phyloP scores from a whole-genome alignment of 75 land plant species.

The Pinus albicaulis region DNA sequence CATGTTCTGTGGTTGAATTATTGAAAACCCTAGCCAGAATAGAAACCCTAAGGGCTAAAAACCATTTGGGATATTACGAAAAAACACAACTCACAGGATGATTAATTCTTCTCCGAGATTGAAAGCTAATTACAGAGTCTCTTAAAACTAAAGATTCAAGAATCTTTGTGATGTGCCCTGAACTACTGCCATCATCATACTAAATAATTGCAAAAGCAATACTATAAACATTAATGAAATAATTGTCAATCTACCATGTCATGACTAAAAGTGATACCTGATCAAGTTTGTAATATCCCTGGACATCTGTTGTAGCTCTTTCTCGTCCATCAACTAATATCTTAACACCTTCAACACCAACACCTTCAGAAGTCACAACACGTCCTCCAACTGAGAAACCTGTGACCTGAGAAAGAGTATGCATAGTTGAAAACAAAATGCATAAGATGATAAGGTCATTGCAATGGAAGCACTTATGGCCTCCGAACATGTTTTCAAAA shows the following conservation, averaged over 20 bases:
- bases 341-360: conserved; percentile 73
- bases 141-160: neutral
- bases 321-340: conserved; percentile 75
- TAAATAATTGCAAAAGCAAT: neutral
- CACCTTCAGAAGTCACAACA: conserved; percentile 65
- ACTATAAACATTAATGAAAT: neutral
- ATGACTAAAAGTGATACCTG: conserved; percentile 48
- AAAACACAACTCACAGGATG: neutral
- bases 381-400: conserved; percentile 98
- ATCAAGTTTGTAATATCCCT: conserved; percentile 91
- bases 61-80: too few species aligned
- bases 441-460: neutral
- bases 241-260: neutral
- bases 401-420: conserved; percentile 60
- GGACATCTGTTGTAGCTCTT: conserved; percentile 69
- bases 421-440: neutral
- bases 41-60: too few species aligned
- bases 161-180: neutral
- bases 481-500: neutral
- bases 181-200: neutral
- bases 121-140: neutral
- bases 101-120: neutral
- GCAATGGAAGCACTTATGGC: neutral
- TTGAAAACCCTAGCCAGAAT: too few species aligned
- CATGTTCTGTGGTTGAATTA: too few species aligned